A percentile compares a stretch with the other conserved stretches of the same genome.
Conservation (phyloP, 2,329 filamentous ascomycete species). For the Lanzia echinophila region DNA sequence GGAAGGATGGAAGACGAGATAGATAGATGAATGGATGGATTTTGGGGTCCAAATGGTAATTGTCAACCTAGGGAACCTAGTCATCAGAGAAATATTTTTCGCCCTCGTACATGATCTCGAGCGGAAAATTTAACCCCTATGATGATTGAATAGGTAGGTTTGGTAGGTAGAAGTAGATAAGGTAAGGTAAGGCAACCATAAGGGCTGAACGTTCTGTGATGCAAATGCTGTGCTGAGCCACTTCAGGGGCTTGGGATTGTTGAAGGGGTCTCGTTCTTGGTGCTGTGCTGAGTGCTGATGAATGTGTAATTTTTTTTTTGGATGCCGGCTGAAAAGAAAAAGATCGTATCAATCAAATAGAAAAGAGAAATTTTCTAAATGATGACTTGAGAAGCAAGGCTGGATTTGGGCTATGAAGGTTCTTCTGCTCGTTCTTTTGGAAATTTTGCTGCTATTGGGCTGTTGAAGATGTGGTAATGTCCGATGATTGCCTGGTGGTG, state of each 20-base stretch:
- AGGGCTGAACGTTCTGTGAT: conserved; percentile 6
- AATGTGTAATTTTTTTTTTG: not conserved
- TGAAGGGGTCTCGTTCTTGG: not conserved
- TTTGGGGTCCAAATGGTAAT: not conserved
- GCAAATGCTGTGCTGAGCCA: conserved; percentile 7
- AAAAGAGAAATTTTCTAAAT: not conserved
- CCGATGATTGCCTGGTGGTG: not conserved
- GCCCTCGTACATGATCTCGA: conserved; percentile 11
- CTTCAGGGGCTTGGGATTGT: not conserved
- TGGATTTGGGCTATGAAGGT: not conserved
- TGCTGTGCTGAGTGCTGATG: not conserved
- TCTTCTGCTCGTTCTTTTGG: not conserved
- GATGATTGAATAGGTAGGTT: not conserved
- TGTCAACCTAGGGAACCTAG: not conserved
- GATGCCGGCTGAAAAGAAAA: not conserved
- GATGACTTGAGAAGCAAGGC: not conserved
- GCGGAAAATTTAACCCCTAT: not conserved
- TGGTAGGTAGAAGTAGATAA: not conserved
- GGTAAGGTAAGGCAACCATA: conserved; percentile 2
- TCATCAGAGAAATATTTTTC: not conserved
- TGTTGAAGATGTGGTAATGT: not conserved
- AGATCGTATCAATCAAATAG: not conserved
- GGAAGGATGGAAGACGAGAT: not conserved
- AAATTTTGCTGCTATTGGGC: not conserved
- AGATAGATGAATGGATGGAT: not conserved